Conservation (phyloP, 2,329 filamentous ascomycete species). For the Clarireedia sp. region DNA sequence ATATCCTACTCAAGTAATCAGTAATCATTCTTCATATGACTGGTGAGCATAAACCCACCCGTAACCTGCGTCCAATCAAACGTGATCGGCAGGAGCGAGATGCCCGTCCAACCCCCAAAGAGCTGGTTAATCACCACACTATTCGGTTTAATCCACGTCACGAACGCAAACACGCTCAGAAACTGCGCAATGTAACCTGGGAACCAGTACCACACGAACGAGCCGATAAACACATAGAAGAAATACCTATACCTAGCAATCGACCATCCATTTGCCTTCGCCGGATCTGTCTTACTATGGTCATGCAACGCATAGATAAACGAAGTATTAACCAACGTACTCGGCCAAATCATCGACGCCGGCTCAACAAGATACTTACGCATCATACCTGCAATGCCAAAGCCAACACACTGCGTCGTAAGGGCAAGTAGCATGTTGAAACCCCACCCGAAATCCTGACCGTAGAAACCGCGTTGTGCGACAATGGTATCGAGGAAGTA, state of each 20-base stretch:
- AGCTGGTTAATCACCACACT: slow-evolving; percentile 63
- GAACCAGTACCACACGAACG: slow-evolving; percentile 47
- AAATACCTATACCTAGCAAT: slow-evolving; percentile 36
- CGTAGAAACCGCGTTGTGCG: slow-evolving; percentile 64
- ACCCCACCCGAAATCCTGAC: slow-evolving; percentile 56
- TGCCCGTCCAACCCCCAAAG: slow-evolving; percentile 58
- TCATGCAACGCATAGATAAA: slow-evolving; percentile 48
- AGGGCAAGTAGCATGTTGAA: slow-evolving; percentile 53
- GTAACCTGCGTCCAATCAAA: slow-evolving; percentile 43
- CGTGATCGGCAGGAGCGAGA: slow-evolving; percentile 63
- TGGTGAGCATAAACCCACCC: slow-evolving; percentile 34
- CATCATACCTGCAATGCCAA: slow-evolving; percentile 52
- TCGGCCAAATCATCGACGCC: slow-evolving; percentile 60
- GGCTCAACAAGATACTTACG: slow-evolving; percentile 51
- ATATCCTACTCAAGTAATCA: slow-evolving; percentile 33
- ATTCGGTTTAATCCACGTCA: slow-evolving; percentile 64
- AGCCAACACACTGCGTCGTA: slow-evolving; percentile 54
- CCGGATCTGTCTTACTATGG: slow-evolving; percentile 43
- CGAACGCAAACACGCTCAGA: slow-evolving; percentile 62
- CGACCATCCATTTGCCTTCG: slow-evolving; percentile 34
- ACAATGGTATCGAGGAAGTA: slow-evolving; percentile 70
- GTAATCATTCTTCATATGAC: slow-evolving; percentile 36
- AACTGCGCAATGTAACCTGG: slow-evolving; percentile 58
- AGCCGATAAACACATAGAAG: slow-evolving; percentile 33
- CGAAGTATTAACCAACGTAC: slow-evolving; percentile 9